These are phyloP conservation scores for Ilyonectria sp. DNA, from an alignment of 2,329 filamentous ascomycete species.

Conservation along the genomic window DNA sequence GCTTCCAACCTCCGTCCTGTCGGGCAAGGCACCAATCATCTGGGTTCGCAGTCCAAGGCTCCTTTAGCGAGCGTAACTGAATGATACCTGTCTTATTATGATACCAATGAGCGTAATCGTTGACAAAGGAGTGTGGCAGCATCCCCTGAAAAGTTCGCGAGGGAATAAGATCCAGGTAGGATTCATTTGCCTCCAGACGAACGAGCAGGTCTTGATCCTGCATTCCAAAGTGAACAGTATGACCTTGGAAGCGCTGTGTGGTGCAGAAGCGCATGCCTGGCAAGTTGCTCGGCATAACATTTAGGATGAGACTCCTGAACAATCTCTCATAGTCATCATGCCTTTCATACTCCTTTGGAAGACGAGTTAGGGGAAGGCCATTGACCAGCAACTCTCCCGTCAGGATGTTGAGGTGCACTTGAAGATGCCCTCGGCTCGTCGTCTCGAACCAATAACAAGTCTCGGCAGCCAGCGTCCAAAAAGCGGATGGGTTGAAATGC, in stretches of 20 bases:
- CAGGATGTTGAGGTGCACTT: constrained; percentile 31
- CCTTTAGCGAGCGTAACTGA: constrained; percentile 50
- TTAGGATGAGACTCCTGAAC: constrained; percentile 31
- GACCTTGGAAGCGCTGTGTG: constrained; percentile 49
- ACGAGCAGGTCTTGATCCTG: constrained; percentile 57
- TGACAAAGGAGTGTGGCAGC: constrained; percentile 56
- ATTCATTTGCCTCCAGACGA: constrained; percentile 35
- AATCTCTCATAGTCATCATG: constrained; percentile 30
- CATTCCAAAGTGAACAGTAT: constrained; percentile 48
- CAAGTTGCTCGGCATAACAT: constrained; percentile 38
- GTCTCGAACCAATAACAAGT: constrained; percentile 37
- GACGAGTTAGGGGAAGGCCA: constrained; percentile 28
- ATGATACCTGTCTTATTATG: constrained; percentile 46
- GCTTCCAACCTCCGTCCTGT: constrained; percentile 39
- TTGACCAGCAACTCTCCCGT: constrained; percentile 34
- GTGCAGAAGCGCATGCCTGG: constrained; percentile 58
- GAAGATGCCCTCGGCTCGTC: not conserved
- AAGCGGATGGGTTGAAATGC: constrained; percentile 17
- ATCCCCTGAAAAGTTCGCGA: constrained; percentile 39
- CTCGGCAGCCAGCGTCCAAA: constrained; percentile 5
- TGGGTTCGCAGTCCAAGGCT: constrained; percentile 45
- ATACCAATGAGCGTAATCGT: constrained; percentile 64
- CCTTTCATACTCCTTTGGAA: constrained; percentile 22
- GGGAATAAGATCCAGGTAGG: constrained; percentile 53
- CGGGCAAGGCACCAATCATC: constrained; percentile 41